Conservation (phyloP, 495 filamentous ascomycete genomes). For the Mycothermus thermophilus region DNA sequence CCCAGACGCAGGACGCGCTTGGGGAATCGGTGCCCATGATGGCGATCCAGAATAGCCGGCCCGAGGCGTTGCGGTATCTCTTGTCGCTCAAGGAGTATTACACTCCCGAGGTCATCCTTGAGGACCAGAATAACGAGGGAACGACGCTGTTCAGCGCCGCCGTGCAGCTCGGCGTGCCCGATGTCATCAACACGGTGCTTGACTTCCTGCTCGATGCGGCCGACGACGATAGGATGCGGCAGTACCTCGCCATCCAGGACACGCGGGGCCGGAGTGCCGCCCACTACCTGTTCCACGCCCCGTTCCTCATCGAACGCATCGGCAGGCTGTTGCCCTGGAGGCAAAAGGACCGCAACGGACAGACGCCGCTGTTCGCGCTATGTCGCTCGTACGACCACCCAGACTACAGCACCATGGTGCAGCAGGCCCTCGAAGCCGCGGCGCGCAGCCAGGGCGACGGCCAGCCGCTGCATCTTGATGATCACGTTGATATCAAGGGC, state of each 20-base stretch:
- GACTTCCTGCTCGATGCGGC: slow-evolving; percentile 37
- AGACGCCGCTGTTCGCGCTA: slow-evolving; percentile 88
- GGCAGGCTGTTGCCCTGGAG: slow-evolving; percentile 74
- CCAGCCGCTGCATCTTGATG: slow-evolving; percentile 72
- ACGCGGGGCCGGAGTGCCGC: slow-evolving; percentile 74
- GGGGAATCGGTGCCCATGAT: slow-evolving; percentile 94
- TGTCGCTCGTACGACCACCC: slow-evolving; percentile 92
- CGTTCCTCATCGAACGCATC: slow-evolving; percentile 59
- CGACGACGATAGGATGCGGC: slow-evolving; percentile 31
- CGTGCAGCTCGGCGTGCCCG: slow-evolving; percentile 70
- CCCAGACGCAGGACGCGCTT: slow-evolving; percentile 63
- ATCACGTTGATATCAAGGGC: slow-evolving; percentile 83
- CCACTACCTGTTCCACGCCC: slow-evolving; percentile 94
- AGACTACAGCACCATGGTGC: slow-evolving; percentile 75
- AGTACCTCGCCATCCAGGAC: slow-evolving; percentile 66
- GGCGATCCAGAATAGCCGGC: slow-evolving; percentile 68
- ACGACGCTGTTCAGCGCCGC: slow-evolving; percentile 86
- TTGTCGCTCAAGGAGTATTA: slow-evolving; percentile 63
- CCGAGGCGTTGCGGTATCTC: slow-evolving; percentile 60
- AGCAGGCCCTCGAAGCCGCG: slow-evolving; percentile 60
- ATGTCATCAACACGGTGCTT: slow-evolving; percentile 61
- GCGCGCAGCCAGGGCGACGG: slow-evolving; percentile 61
- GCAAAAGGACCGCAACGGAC: slow-evolving; percentile 85
- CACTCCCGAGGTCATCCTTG: slow-evolving; percentile 50
- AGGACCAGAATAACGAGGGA: slow-evolving; percentile 76